Base-by-base conservation (phyloP, 192 early-diverging fungal species). In the Backusella parvicylindrica region DNA sequence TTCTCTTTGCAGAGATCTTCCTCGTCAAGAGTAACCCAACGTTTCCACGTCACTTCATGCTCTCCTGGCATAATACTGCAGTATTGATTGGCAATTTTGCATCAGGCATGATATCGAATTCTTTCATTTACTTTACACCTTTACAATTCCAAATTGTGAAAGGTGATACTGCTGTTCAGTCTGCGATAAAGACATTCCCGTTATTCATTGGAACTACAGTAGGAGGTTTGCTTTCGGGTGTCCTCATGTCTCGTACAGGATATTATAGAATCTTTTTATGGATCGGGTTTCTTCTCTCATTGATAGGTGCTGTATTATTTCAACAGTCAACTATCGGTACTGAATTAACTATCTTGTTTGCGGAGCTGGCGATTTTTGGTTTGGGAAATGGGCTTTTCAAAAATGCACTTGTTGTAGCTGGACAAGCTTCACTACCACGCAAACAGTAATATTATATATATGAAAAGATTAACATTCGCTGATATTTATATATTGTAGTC, bases 181-280 rank as follows among this genome's bases (percentile, higher is more conserved):
- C 92, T n/a, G 95, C 95, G 26, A 66, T 98, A 28, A 84, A 92
- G 50, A 77, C 90, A 53, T 81, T 98, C 40, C 94, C 95, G 0
- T 75, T 93, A 15, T 86, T 97, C 32, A 74, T 94, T 53, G 84
- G 85, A 40, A 78, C 91, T 15, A 87, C 89, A 35, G n/a, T 93
- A 26, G 66, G 89, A 38, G 81, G 89, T 32, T 87, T 96, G 43
- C 43, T 81, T 32, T 82, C 89, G 18, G 95, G 95, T 23, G 77
- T 89, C 30, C 64, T 88, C 37, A 85, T 92, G 6, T 86, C 87
- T 6, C 81, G 84, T 37, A 86, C 88, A n/a, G 89, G 90, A 6
- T 77, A 74, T 64, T 93, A 92, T 81, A 79, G 85, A 5, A 82
- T 86, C 26, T 90, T 89, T 56, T 78, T 95, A 73, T 89, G 84